These are phyloP conservation scores for Russula vinacea DNA, from an alignment of 768 basidiomycete species.

Conservation along the genomic window DNA sequence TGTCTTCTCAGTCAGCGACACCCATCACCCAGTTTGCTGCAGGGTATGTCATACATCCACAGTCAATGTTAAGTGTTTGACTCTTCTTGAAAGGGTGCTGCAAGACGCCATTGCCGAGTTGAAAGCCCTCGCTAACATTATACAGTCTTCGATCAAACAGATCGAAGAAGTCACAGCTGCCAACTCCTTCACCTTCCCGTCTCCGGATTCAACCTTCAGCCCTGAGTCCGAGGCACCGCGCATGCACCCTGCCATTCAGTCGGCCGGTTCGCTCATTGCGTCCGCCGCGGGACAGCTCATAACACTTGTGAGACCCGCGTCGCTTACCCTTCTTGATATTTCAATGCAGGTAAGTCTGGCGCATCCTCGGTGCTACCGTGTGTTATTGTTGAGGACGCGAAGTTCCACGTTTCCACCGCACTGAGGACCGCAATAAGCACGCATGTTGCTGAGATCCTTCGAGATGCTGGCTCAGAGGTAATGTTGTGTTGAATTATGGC, in stretches of 20 bases:
- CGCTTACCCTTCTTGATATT: neutral
- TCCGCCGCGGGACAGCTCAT: slow-evolving; percentile 13
- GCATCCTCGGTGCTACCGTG: neutral
- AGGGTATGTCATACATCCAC: too few species aligned
- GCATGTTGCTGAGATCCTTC: slow-evolving; percentile 25
- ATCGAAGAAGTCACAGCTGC: neutral
- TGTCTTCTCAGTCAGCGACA: too few species aligned
- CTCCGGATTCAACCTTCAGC: neutral
- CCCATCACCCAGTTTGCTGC: too few species aligned
- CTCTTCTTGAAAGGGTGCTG: neutral
- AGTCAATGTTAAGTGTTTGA: too few species aligned
- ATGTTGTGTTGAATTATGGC: neutral
- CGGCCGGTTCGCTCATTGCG: slow-evolving; percentile 12
- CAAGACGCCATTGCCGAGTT: slow-evolving; percentile 10
- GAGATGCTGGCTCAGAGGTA: slow-evolving; percentile 25
- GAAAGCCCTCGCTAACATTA: slow-evolving; percentile 16
- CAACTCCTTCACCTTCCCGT: slow-evolving; percentile 9
- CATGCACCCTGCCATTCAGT: slow-evolving; percentile 4
- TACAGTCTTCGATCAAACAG: slow-evolving; percentile 13
- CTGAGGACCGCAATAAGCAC: neutral
- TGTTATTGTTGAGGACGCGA: neutral
- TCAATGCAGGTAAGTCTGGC: slow-evolving; percentile 2
- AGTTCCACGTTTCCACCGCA: slow-evolving; percentile 11
- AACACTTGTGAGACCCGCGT: slow-evolving; percentile 11
- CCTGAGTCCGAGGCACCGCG: slow-evolving; percentile 5